Conservation (phyloP, 148 eudicot species). For the Persicaria tinctoria region DNA sequence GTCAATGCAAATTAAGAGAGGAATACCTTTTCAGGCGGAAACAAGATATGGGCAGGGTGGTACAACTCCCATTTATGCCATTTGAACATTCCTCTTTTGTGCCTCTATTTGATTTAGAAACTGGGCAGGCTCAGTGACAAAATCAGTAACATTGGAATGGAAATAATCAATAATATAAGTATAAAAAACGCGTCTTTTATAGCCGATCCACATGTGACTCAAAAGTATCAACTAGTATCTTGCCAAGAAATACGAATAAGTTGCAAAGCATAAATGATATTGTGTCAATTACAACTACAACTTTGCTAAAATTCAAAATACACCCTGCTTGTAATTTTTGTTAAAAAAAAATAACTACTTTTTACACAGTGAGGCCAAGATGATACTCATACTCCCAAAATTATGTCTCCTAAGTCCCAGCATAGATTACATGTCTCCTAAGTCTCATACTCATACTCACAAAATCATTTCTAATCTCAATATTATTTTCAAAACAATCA, state of each 20-base stretch:
- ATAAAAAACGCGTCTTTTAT: not conserved
- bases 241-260: not conserved
- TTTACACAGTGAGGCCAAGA: too few species aligned
- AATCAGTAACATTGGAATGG: not conserved
- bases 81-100: constrained; percentile 59
- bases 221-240: not conserved
- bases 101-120: constrained; percentile 55
- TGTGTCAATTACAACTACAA: too few species aligned
- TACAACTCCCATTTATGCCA: constrained; percentile 49
- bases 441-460: too few species aligned
- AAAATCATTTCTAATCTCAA: too few species aligned
- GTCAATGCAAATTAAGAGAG: not conserved
- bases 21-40: constrained; percentile 96
- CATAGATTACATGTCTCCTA: too few species aligned
- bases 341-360: too few species aligned
- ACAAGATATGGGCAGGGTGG: constrained; percentile 59
- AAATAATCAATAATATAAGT: not conserved
- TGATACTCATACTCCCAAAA: too few species aligned
- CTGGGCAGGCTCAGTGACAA: constrained; percentile 44
- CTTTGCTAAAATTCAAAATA: too few species aligned
- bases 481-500: too few species aligned
- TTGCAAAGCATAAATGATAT: not conserved
- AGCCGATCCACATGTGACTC: not conserved
- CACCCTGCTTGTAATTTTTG: too few species aligned
- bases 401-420: too few species aligned